Evolutionary conservation across 306 rosid genomes (phyloP).

Genomic region (Acacia confusa): DNA sequence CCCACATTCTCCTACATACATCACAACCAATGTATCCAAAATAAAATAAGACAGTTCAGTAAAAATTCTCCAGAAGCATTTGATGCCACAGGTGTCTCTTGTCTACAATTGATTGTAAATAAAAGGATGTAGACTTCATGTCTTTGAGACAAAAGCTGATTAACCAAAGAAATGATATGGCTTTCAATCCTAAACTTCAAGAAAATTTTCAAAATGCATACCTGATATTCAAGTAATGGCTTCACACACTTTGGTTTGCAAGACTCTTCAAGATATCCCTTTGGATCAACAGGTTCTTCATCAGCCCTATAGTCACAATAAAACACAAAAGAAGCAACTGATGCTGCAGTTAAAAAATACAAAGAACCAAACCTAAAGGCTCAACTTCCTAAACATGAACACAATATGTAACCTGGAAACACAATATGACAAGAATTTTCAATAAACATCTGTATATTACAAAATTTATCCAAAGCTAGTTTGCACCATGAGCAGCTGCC

Average conservation of each 20-base stretch:
- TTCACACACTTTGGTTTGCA: slow-evolving; percentile 99
- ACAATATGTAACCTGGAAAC: neutral
- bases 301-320: slow-evolving; percentile 72
- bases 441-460: too few species aligned
- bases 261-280: slow-evolving; percentile 73
- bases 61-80: neutral
- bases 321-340: slow-evolving; percentile 15
- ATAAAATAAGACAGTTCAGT: neutral
- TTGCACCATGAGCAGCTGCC: neutral
- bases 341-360: neutral
- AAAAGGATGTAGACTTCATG: neutral
- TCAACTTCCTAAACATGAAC: neutral
- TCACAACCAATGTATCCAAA: neutral
- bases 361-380: neutral
- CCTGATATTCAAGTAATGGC: slow-evolving; percentile 85
- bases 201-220: slow-evolving; percentile 21
- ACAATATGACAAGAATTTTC: too few species aligned
- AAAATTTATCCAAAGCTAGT: neutral
- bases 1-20: neutral
- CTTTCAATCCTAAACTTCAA: neutral
- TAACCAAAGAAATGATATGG: slow-evolving; percentile 5
- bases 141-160: slow-evolving; percentile 3
- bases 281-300: slow-evolving; percentile 92
- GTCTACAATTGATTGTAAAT: neutral
- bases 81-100: neutral